These are phyloP conservation scores for Phytophthora quininea DNA, from an alignment of 352 stramenopile genomes.

Conservation along the genomic window DNA sequence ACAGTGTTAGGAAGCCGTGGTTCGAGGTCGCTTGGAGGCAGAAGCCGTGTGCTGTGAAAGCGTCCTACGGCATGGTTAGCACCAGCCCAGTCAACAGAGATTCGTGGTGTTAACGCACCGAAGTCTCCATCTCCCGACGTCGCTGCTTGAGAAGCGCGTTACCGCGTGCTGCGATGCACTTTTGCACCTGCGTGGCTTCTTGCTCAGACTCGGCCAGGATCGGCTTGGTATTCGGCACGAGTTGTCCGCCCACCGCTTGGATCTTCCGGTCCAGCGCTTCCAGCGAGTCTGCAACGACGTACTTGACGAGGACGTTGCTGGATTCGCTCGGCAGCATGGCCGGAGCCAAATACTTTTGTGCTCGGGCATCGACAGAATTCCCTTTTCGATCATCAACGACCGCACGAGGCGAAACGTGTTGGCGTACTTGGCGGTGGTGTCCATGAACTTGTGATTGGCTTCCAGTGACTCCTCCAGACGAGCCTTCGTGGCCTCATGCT, in stretches of 20 bases:
- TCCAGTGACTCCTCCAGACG: neutral
- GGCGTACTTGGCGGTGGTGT: neutral
- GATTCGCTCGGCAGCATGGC: neutral
- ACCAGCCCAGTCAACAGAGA: neutral
- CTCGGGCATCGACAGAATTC: neutral
- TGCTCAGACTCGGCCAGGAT: neutral
- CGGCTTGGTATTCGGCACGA: neutral
- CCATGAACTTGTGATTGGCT: neutral
- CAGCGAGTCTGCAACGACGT: neutral
- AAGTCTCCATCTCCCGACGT: neutral
- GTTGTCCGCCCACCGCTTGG: neutral
- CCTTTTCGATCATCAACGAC: neutral
- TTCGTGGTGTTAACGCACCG: neutral
- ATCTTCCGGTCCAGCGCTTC: neutral
- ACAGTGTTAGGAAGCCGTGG: neutral
- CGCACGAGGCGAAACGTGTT: neutral
- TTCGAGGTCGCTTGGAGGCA: neutral
- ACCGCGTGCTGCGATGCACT: neutral
- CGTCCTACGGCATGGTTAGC: neutral
- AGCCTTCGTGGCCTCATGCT: too few species aligned
- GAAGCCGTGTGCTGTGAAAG: neutral
- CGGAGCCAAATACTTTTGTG: neutral
- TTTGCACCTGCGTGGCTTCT: neutral
- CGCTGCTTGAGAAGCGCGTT: neutral
- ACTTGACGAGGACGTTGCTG: neutral